Base-by-base conservation (phyloP, 1,139 yeast genomes). In the Blastobotrys petasosporus region DNA sequence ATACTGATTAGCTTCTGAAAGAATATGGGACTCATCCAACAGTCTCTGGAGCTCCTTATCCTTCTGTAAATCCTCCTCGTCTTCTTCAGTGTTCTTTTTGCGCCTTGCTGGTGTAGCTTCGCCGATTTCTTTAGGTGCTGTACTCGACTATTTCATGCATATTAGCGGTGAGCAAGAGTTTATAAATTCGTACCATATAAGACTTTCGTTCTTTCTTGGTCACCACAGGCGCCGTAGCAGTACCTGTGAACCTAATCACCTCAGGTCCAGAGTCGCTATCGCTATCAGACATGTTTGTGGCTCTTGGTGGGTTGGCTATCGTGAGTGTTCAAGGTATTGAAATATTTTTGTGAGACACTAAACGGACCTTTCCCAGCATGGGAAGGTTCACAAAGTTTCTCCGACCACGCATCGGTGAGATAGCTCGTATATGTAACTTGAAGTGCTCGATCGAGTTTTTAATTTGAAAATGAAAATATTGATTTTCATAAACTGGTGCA, bases 1-100 rank as follows among this genome's bases (percentile, higher is more conserved):
- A 48, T 70, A 52, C 30, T 59, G 50, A 32, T 67, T 61, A 45
- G 74, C 66, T 42, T 79, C 79, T 12, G 90, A 75, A 46, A 92
- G 69, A 33, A 92, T 82, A 61, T 88, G 96, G 0, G 97, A 88
- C 63, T 92, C 97, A 51, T 75, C 74, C 32, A 92, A 69, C 37
- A 92, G 75, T 48, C 96, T 69, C 62, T 90, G 96, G 39, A 92
- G 70, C 53, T 85, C 94, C 25, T 88, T 59, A 64, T 90, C 97
- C 55, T 90, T 85, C 50, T 84, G 77, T 47, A 88, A 62, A 28
- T 63, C 64, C 28, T 66, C 64, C 16, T 52, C 48, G 11, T 62
- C 64, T 29, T 62, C 59, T 34, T 54, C 55, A 20, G 52, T 51
- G 35, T 42, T 47, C 41, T 48, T 46, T 32, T 44, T 45, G 6